A percentile compares a stretch with the other conserved stretches of the same genome.
Conservation (phyloP, 2,329 filamentous ascomycete genomes). For the Ceratocystis colombiana region DNA sequence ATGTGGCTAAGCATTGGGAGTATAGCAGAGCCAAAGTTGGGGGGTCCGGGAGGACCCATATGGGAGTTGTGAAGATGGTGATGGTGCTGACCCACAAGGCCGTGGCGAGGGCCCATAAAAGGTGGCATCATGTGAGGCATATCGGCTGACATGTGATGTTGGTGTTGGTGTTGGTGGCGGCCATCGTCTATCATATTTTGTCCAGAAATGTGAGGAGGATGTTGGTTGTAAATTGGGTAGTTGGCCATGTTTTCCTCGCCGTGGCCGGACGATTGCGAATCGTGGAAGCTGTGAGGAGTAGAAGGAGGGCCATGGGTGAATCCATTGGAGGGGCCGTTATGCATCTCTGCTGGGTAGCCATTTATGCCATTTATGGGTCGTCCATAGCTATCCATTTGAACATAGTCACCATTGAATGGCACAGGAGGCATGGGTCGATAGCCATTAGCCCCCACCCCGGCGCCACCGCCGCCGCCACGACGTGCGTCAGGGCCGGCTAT, state of each 20-base stretch:
- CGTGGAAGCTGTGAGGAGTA: constrained; percentile 51
- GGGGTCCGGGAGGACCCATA: constrained; percentile 32
- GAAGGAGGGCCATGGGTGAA: constrained; percentile 40
- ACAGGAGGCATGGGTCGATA: constrained; percentile 33
- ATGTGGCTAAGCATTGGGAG: constrained; percentile 34
- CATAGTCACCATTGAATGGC: constrained; percentile 34
- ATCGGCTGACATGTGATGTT: constrained; percentile 28
- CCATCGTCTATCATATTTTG: constrained; percentile 30
- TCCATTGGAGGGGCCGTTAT: constrained; percentile 19
- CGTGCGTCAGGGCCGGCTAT: constrained; percentile 32
- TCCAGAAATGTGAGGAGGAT: constrained; percentile 26
- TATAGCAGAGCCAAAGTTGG: constrained; percentile 41
- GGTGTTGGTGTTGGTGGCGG: constrained; percentile 26
- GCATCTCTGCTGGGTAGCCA: constrained; percentile 25
- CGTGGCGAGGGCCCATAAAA: constrained; percentile 30
- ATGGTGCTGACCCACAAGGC: constrained; percentile 29
- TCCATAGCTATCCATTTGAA: constrained; percentile 35
- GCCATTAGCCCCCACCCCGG: constrained; percentile 29
- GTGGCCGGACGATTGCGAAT: constrained; percentile 47
- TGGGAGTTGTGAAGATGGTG: constrained; percentile 27
- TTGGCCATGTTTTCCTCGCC: constrained; percentile 35
- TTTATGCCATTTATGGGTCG: constrained; percentile 33
- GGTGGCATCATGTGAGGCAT: constrained; percentile 33
- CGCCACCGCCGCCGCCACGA: constrained; percentile 28
- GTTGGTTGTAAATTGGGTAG: constrained; percentile 20